Base-by-base conservation (phyloP, 2,329 filamentous ascomycete species). In the Lachnellula suecica region DNA sequence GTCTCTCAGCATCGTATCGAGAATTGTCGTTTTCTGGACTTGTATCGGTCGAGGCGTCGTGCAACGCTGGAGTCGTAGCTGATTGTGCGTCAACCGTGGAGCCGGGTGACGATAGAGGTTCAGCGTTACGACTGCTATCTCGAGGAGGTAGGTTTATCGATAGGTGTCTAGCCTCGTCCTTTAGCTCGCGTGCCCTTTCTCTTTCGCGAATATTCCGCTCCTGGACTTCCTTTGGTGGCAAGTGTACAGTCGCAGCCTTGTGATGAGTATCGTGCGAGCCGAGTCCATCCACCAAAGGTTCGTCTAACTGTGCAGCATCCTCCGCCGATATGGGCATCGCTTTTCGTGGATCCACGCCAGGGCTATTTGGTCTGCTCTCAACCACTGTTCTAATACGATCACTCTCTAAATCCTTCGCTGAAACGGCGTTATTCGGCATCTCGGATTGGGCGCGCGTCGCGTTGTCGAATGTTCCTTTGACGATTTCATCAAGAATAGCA, bases 31-130 rank as follows among this genome's bases (percentile, higher is more conserved):
- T 81, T 49, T 88, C 87, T 1, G 87, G 85, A 61, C 87, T 91
- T 2, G 88, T 91, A 59, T 87, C 85, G 1, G 87, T 83, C 1
- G 88, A 91, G 6, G 78, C 79, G 57, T 87, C 81, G 54, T 85
- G 80, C 35, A 85, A 78, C 31, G 79, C 81, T 2, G 89, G 87
- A 0, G 89, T 94, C 20, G 86, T 83, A 49, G 84, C 84, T 40
- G 88, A 91, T 61, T 86, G 85, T 2, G 85, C 80, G 27, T 78
- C 83, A 49, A 82, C 73, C 1, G 87, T 91, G 5, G 89, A 93
- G 2, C 73, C 75, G 15, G 81, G 79, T 2, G 81, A 84, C 2
- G 78, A 83, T 5, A 75, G 60, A 2, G 71, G 68, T 57, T 83
- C 81, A 2, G 69, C 63, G 45, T 68, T 61, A 34, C 52, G 72